Conservation (phyloP, 163 green algal species). For the Coccomyxa subellipsoidea region DNA sequence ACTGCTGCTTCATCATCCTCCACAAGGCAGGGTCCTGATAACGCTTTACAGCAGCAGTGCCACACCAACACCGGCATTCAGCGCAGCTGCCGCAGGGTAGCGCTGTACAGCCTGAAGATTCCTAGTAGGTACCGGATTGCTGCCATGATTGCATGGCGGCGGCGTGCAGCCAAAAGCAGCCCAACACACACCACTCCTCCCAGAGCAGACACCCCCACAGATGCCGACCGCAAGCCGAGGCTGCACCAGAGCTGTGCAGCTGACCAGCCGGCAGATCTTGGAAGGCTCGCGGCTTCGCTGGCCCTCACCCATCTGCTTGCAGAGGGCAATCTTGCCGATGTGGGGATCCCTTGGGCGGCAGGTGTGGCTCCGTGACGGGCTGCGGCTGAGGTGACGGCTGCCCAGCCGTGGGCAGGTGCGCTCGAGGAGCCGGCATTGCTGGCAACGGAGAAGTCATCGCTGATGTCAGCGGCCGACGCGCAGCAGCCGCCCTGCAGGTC, state of each 20-base stretch:
- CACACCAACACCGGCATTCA: too few species aligned
- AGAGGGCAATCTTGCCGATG: too few species aligned
- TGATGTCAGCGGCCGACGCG: neutral
- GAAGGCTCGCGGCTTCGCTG: neutral
- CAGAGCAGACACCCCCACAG: neutral
- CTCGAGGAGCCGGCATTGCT: too few species aligned
- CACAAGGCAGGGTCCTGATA: too few species aligned
- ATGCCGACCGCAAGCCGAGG: neutral
- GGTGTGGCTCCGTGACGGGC: too few species aligned
- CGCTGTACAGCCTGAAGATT: neutral
- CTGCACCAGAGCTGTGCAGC: neutral
- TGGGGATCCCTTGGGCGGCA: too few species aligned
- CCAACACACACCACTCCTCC: neutral
- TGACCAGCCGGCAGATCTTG: neutral
- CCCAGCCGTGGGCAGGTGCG: too few species aligned
- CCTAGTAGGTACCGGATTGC: neutral
- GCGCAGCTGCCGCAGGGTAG: neutral
- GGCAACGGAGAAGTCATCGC: too few species aligned
- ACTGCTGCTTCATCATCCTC: too few species aligned
- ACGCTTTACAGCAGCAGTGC: too few species aligned
- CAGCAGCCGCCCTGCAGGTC: neutral
- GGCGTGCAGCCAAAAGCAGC: neutral
- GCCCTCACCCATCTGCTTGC: neutral
- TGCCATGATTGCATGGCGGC: neutral
- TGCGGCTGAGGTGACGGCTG: too few species aligned